Percentiles rank a stretch among this genome's conserved stretches.
phyloP scores from a whole-genome alignment of 345 rosid genomes.

The Microthlaspi erraticum region DNA sequence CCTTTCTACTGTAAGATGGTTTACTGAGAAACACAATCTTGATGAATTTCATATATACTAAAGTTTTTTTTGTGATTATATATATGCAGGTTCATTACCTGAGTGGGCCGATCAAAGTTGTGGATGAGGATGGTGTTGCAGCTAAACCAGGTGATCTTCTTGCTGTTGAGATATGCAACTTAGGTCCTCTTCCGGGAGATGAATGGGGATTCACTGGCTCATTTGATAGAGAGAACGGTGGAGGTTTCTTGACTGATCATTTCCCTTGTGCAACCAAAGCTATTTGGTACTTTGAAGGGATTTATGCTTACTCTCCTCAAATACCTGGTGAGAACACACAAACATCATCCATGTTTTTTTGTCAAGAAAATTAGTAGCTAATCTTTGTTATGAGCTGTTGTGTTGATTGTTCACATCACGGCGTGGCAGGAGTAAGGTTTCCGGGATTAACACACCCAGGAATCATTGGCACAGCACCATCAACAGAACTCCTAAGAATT shows the following conservation, averaged over 20 bases:
- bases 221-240: conserved; percentile 86
- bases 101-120: conserved; percentile 75
- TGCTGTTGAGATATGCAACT: conserved; percentile 78
- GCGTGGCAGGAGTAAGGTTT: conserved; percentile 69
- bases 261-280: conserved; percentile 90
- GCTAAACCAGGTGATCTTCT: conserved; percentile 86
- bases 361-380: background rate
- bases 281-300: conserved; percentile 94
- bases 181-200: conserved; percentile 86
- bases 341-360: background rate
- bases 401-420: background rate
- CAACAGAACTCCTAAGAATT: conserved; percentile 69
- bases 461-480: conserved; percentile 87
- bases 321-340: conserved; percentile 61
- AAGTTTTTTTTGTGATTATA: background rate
- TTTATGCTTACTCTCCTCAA: conserved; percentile 85
- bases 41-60: background rate
- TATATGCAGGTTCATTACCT: conserved; percentile 68
- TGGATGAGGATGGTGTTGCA: conserved; percentile 64
- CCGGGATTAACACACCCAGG: conserved; percentile 93
- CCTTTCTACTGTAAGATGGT: conserved; percentile 55
- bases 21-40: background rate
- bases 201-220: conserved; percentile 91
- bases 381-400: background rate
- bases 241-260: conserved; percentile 88